Conservation (phyloP, 345 rosid species). For the Erucastrum elatum region DNA sequence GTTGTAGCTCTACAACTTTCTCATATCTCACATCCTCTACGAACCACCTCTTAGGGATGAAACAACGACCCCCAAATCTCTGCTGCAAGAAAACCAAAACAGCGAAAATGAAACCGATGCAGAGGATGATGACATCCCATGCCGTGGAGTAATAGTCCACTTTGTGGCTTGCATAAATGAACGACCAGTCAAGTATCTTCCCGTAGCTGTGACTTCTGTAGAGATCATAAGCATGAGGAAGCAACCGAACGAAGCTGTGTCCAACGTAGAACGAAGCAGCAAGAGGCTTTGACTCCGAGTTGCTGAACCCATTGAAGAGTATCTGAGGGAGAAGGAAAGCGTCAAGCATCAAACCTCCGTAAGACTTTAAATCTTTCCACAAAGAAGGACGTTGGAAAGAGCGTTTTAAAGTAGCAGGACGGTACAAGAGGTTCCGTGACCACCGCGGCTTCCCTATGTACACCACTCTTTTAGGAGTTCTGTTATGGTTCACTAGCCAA, state of each 20-base stretch:
- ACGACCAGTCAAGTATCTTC: conserved; percentile 58
- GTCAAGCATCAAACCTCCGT: conserved; percentile 78
- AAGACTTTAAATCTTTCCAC: conserved; percentile 69
- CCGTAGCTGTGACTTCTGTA: conserved; percentile 63
- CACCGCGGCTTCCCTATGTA: conserved; percentile 30
- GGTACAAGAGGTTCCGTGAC: background rate
- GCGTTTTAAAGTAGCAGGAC: conserved; percentile 10
- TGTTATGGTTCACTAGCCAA: conserved; percentile 51
- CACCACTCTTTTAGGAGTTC: conserved; percentile 29
- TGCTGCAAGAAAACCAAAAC: conserved; percentile 70
- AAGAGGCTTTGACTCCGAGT: conserved; percentile 52
- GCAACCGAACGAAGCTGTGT: conserved; percentile 56
- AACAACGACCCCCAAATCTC: conserved; percentile 58
- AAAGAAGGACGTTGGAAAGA: conserved; percentile 47
- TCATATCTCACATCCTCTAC: conserved; percentile 51
- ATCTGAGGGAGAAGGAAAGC: conserved; percentile 83
- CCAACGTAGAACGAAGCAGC: conserved; percentile 60
- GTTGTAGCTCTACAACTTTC: conserved; percentile 53
- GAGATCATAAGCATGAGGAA: conserved; percentile 91
- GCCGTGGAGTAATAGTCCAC: conserved; percentile 77
- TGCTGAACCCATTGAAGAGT: conserved; percentile 60
- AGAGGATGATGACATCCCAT: conserved; percentile 75
- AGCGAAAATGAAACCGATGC: conserved; percentile 57
- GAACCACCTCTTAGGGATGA: conserved; percentile 64
- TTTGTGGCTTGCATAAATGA: conserved; percentile 74